Percentiles rank a stretch among this genome's conserved stretches.
phyloP scores from a whole-genome alignment of 345 rosid genomes.

The Ailanthus altissimus region DNA sequence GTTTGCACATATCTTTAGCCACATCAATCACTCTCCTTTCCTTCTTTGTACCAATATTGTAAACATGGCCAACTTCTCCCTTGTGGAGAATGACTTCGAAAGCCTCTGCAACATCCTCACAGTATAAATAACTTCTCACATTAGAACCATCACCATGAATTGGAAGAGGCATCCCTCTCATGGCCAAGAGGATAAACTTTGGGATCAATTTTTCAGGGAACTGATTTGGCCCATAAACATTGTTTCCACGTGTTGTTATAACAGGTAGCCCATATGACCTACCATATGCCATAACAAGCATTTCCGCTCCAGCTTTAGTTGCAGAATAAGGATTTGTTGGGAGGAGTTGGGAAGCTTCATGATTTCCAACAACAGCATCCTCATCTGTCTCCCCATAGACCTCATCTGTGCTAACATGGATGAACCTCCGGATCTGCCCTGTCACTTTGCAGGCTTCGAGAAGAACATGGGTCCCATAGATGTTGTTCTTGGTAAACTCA shows the following conservation, averaged over 20 bases:
- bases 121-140: constrained; percentile 64
- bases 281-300: constrained; percentile 79
- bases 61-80: constrained; percentile 78
- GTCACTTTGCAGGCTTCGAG: constrained; percentile 72
- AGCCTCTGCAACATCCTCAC: constrained; percentile 77
- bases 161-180: constrained; percentile 61
- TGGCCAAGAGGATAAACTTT: constrained; percentile 64
- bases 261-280: constrained; percentile 70
- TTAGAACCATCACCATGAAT: constrained; percentile 72
- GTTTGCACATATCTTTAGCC: constrained; percentile 61
- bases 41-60: constrained; percentile 70
- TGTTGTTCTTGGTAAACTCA: constrained; percentile 71
- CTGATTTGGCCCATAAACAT: constrained; percentile 69
- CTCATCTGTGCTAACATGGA: constrained; percentile 75
- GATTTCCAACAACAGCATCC: constrained; percentile 71
- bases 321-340: constrained; percentile 76
- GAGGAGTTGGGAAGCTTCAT: constrained; percentile 71
- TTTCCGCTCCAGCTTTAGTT: constrained; percentile 72
- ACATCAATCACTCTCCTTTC: constrained; percentile 74
- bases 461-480: constrained; percentile 70
- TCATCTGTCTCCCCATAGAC: constrained; percentile 76
- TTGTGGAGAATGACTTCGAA: constrained; percentile 64
- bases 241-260: constrained; percentile 71
- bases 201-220: constrained; percentile 68
- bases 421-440: constrained; percentile 63